Evolutionary conservation across 106 monocot genomes (phyloP), one percentile per base, ranked within the genome.

Genomic region (Dioscorea alata): DNA sequence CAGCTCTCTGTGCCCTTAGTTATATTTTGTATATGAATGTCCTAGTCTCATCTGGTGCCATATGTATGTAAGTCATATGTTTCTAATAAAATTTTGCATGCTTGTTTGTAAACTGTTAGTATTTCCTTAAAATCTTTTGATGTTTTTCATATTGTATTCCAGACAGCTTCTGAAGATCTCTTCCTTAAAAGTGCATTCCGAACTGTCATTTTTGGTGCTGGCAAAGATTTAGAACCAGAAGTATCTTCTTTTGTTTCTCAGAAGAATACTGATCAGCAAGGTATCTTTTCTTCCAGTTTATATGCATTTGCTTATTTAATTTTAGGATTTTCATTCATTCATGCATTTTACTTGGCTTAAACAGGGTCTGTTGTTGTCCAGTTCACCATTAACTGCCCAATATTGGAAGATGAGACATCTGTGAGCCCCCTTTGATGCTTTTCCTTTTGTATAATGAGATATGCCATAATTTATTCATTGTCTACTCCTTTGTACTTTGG

Each of bases 181-280:
- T 94, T 90, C 69, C 66, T 83, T 58, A 80, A 71, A 82, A 94
- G 87, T 74, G 94, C 94, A 69, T 94, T 94, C 64, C 80, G 77
- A 83, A 50, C 82, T 77, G 94, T 90, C 78, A 94, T 94, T 35
- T 94, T 94, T 72, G 72, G 66, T 73, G 82, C 78, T 63, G 57
- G 50, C 50, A 59, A 70, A 65, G 25, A 28, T 67, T 66, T 77
- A 61, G 76, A 85, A 73, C 18, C 60, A 65, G 82, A 82, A 74
- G 21, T 50, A 57, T 32, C 80, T 20, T 48, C 60, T 70, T 58
- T 12, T 21, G 24, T 53, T 60, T 23, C 61, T 56, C 62, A 67
- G 49, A 66, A 77, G 65, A 69, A 80, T 58, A 68, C 71, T 19
- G 71, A 73, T 15, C 51, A 51, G 13, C 66, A 88, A 83, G 91